Evolutionary conservation across 2,329 filamentous ascomycete genomes (phyloP).

Genomic region (Amauroascus niger): DNA sequence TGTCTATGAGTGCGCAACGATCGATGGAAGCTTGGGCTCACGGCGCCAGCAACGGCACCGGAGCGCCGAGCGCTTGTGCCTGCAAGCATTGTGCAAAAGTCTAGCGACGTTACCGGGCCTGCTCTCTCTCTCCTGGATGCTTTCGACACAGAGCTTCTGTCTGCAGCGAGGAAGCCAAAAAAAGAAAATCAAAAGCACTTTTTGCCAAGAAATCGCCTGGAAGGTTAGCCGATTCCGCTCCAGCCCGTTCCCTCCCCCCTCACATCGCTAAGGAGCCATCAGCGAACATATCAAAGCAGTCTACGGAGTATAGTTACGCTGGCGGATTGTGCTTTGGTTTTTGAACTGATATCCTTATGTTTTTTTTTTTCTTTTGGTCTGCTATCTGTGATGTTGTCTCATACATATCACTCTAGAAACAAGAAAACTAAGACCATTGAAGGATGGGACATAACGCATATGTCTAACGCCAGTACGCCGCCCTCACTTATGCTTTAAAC

Average conservation of each 20-base stretch:
- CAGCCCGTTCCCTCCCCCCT: too few relatives aligned
- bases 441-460: not conserved
- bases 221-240: conserved; percentile 12
- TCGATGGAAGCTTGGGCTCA: conserved; percentile 24
- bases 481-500: not conserved
- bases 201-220: conserved; percentile 1
- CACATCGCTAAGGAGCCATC: too few relatives aligned
- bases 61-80: conserved; percentile 45
- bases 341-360: not conserved
- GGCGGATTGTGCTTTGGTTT: not conserved
- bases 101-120: not conserved
- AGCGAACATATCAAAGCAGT: too few relatives aligned
- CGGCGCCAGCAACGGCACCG: conserved; percentile 35
- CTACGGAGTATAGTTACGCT: not conserved
- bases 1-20: conserved; percentile 28
- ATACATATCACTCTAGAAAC: not conserved
- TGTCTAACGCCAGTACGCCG: conserved; percentile 11
- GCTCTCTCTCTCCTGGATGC: not conserved
- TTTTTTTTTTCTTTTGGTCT: not conserved
- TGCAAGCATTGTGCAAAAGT: conserved; percentile 43
- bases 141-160: too few relatives aligned
- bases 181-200: not conserved
- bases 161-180: not conserved
- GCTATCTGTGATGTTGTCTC: not conserved
- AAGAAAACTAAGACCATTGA: not conserved